Base-by-base conservation (phyloP, 257 asterid genomes). In the Nicotiana benthamiana region DNA sequence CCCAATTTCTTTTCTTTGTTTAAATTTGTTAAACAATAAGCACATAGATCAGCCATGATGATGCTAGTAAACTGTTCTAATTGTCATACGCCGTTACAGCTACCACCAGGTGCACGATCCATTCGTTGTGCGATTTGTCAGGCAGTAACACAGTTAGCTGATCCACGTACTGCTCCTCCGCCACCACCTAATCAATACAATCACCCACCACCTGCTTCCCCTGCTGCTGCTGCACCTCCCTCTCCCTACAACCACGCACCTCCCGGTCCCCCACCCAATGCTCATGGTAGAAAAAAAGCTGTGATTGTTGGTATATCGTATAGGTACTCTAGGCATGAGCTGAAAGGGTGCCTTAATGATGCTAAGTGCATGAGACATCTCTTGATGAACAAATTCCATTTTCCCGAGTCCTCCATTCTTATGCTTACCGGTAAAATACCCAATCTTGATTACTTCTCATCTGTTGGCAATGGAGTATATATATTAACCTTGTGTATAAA, bases 271-370 rank as follows among this genome's bases (percentile, higher is more conserved):
- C 93, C 93, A 9, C 96, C 96, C 15, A 94, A 88, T 75, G 80
- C 90, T 32, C 95, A 92, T 80, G 99, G 99, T 83, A 87, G 94
- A 9, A 95, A 91, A 82, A 95, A 87, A 82, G 99, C 98, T 2
- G 97, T 95, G 89, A 95, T 95, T 86, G 92, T 93, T 76, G 99
- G 99, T 16, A 88, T 95, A 67, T 89, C 98, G 81, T 95, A 95
- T 80, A 86, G 75, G 79, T 86, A 72, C 86, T 91, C 99, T 17
- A 87, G 95, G 75, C 93, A 92, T 85, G 97, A 95, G 90, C 92
- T 95, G 87, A 95, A 92, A 78, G 99, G 98, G 28, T 93, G 98
- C 85, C 87, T 95, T 15, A 95, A 95, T 68, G 99, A 95, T 84
- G 98, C 97, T n/a, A 95, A 92, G 87, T 95, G 98, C 80, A 95